Evolutionary conservation across 805 yeast genomes (phyloP), one percentile per base, ranked within the genome.

Genomic region (Saturnispora halmiae): DNA sequence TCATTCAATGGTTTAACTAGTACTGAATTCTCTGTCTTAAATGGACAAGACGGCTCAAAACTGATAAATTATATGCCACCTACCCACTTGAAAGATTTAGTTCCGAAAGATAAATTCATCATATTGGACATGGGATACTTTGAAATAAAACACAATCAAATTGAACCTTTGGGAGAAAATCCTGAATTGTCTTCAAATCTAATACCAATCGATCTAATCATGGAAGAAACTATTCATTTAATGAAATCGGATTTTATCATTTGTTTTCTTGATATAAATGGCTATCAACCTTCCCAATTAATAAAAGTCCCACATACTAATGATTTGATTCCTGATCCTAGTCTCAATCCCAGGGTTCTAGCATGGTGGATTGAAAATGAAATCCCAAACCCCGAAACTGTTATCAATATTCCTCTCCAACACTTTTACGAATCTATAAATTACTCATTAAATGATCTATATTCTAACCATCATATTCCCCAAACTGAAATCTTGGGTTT

Each of bases 191-290:
- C 19, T 13, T 27, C 34, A 6, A 40, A 22, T 21, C n/a, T 40
- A 13, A 19, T 40, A 11, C 42, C 42, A 40, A 60, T 72, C 9
- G 67, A 67, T 31, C 53, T 75, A 27, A 55, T 61, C 1, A 67
- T 77, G 69, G 80, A 75, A 46, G 83, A 77, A 47, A 64, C 70
- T 4, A 82, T 82, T 0, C 52, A 70, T 19, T 70, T 67, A 45
- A 46, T 72, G 19, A 78, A 77, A 52, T 64, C 72, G 0, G 77
- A 79, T 2, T 67, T 75, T 43, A 55, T 59, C n/a, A 50, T 63
- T 6, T 63, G 65, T 43, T 63, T 49, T 35, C 47, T 63, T 24
- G 66, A 62, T 41, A 46, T 61, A 16, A 59, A 58, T 36, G 61
- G 62, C 8, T 59, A 56, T 39, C 55, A 56, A 7, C 7, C 30